Base-by-base conservation (phyloP, 768 basidiomycete species). In the Termitomyces sp. region DNA sequence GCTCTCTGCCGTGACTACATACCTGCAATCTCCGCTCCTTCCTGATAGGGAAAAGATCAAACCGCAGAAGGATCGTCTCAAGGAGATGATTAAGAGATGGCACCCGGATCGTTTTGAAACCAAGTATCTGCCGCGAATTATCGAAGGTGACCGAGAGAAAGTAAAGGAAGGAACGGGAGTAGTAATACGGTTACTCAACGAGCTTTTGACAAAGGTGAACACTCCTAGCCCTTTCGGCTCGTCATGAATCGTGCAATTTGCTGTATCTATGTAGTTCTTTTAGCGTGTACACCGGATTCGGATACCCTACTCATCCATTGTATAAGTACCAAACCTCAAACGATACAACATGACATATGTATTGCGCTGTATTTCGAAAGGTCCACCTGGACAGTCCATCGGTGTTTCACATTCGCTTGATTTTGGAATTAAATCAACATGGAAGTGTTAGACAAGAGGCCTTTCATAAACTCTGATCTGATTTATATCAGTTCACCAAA, bases 51-150 rank as follows among this genome's bases (percentile, higher is more conserved):
- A 84, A 30, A 79, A 76, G 64, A 62, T 75, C 51, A 82, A 79
- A 69, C 73, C 74, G 48, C 64, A 76, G 51, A 88, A 87, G 72
- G 90, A 91, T 63, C 83, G 88, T 14, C 77, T 90, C 61, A 88
- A 84, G 74, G 89, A 91, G 59, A 82, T 85, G 54, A 78, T 92
- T 63, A 79, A 81, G 69, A 73, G 79, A 61, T 92, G 89, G 90
- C 90, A 92, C 70, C 90, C 90, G 4, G 90, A 92, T 71, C 83
- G 87, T 35, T 92, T 92, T 65, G 86, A 91, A 62, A 83, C 83
- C 36, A 84, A 86, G 68, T 72, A 82, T 54, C 68, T 92, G 66
- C 72, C 78, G 11, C 84, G 84, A 70, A 87, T 91, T 50, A 70
- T 74, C 50, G 84, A 85, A 60, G 75, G 68, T 36, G 87, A 91